These are phyloP conservation scores for Citeromyces nyonsensis DNA, from an alignment of 805 yeast genomes.

Conservation along the genomic window DNA sequence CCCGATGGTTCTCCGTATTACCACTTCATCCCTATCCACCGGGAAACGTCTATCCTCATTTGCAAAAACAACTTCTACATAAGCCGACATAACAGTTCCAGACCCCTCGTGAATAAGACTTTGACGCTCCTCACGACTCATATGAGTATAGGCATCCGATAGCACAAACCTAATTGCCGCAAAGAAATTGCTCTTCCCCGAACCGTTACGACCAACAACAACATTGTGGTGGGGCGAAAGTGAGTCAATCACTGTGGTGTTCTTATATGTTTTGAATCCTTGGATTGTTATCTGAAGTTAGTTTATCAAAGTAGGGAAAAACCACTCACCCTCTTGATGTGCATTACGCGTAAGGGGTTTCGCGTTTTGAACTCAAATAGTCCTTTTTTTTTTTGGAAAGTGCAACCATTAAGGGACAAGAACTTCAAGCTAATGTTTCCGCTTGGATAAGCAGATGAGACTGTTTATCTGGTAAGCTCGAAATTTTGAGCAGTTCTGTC, in stretches of 20 bases:
- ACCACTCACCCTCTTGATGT: too few species aligned
- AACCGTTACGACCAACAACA: slow-evolving; percentile 86
- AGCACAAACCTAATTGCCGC: slow-evolving; percentile 89
- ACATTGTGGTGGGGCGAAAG: slow-evolving; percentile 78
- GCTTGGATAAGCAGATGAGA: too few species aligned
- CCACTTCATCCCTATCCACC: slow-evolving; percentile 48
- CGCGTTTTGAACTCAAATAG: too few species aligned
- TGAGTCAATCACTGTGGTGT: slow-evolving; percentile 61
- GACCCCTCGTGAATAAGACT: slow-evolving; percentile 84
- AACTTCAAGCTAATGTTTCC: too few species aligned
- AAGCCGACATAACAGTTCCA: slow-evolving; percentile 82
- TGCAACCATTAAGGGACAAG: too few species aligned
- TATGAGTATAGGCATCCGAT: slow-evolving; percentile 76
- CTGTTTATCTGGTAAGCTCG: too few species aligned
- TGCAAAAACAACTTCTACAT: slow-evolving; percentile 80
- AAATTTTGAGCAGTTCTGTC: too few species aligned
- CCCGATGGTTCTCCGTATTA: slow-evolving; percentile 83
- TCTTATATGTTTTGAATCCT: slow-evolving; percentile 88
- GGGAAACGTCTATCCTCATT: slow-evolving; percentile 68
- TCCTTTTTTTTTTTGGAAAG: too few species aligned
- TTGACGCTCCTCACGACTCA: slow-evolving; percentile 75
- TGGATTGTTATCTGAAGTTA: slow-evolving; percentile 46
- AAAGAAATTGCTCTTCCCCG: slow-evolving; percentile 91
- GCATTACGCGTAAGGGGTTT: too few species aligned
- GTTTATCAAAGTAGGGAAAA: too few species aligned